phyloP scores from a whole-genome alignment of 192 early-diverging fungal genomes.

The Coemansia reversa region DNA sequence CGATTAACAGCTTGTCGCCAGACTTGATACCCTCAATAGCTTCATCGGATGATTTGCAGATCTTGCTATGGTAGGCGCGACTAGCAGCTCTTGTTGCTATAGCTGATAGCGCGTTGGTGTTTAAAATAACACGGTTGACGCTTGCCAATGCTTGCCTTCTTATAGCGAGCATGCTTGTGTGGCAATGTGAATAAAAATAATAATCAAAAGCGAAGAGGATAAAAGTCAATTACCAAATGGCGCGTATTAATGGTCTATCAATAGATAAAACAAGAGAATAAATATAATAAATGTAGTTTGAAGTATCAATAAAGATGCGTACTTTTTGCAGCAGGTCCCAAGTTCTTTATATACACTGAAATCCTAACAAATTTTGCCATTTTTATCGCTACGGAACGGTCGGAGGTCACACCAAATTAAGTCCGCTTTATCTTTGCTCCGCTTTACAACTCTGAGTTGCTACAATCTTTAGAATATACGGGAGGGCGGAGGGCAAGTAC shows the following conservation, averaged over 20 bases:
- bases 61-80: conserved; percentile 55
- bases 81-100: conserved; percentile 14
- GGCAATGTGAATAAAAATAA: neutral
- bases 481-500: neutral
- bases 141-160: conserved; percentile 35
- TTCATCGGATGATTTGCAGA: conserved; percentile 59
- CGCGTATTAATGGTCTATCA: neutral
- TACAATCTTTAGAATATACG: neutral
- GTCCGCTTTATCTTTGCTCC: neutral
- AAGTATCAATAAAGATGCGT: neutral
- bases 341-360: neutral
- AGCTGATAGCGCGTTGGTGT: conserved; percentile 27
- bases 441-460: neutral
- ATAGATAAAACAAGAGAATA: neutral
- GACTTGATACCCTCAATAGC: conserved; percentile 63
- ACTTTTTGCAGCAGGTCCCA: neutral
- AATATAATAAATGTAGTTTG: neutral
- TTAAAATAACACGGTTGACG: conserved; percentile 27
- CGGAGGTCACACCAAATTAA: neutral
- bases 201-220: neutral
- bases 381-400: neutral
- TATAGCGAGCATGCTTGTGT: conserved; percentile 32
- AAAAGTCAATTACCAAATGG: neutral
- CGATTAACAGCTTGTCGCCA: conserved; percentile 63
- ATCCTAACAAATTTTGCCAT: neutral